Evolutionary conservation across 2,329 filamentous ascomycete species (phyloP), one percentile per base, ranked within the genome.

Genomic region (Talaromyces sp.): DNA sequence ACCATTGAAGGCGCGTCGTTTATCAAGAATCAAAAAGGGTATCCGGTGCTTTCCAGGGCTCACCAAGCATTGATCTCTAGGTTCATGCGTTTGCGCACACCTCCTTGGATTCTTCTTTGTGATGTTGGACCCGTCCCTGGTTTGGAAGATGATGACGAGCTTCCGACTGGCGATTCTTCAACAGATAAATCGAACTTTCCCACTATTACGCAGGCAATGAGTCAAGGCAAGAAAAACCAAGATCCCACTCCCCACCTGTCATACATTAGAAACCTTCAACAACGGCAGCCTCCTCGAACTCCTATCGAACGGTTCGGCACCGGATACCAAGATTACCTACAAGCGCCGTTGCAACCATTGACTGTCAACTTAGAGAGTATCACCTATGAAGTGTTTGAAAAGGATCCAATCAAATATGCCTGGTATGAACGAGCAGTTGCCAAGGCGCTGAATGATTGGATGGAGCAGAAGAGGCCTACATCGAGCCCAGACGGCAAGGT

Each of bases 371-470:
- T 99, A 14, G 96, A 99, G 74, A 96, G 92, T 54, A 90, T 96
- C 50, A 99, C 95, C 0, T 99, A 99, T 75, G 95, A 99, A 73
- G 94, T 98, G 2, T 99, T 99, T 70, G 95, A 99, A 75, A 96
- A 96, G 68, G 96, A 99, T 66, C 95, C 95, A 0, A 90, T 99
- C 77, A 99, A 99, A 77, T 99, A 99, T 73, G 88, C 92, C 66
- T 96, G 94, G 83, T 99, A 99, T 73, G 92, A 98, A 74, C 82
- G 84, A 53, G 95, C 95, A 14, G 89, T 96, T 61, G 85, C 86
- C 4, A 86, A 90, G 66, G 94, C 95, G 0, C 81, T 99, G 64
- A 82, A 79, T 12, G 93, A 98, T 70, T 96, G 95, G 89, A 83
- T 83, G 62, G 78, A 82, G 42, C 82, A 91, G 62, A 81, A 85